Evolutionary conservation across 2,329 filamentous ascomycete genomes (phyloP), one percentile per base, ranked within the genome.

Genomic region (Clonostachys solani): DNA sequence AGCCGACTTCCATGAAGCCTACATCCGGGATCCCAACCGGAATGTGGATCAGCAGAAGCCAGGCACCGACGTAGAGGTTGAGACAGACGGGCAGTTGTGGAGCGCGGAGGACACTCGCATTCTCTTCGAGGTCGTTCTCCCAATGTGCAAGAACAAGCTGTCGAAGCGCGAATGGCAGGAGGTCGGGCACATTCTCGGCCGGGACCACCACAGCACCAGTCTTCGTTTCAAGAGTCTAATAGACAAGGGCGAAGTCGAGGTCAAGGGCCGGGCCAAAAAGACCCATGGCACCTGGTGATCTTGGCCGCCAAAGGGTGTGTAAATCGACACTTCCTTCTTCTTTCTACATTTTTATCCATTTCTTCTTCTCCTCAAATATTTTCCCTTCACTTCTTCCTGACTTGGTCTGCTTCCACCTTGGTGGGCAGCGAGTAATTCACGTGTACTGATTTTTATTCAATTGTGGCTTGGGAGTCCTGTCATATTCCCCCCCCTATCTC

Each of bases 111-210:
- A 86, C 51, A 83, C 86, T 60, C 72, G 80, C 48, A 71, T 84
- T 48, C 69, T 87, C 3, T 79, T 86, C n/a, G 81, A 86, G 63
- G 72, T 86, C 16, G 80, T 87, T 37, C 69, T 86, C 6, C 23
- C 23, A 8, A 29, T 29, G 23, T 81, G 84, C 60, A 86, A 86
- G 67, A 71, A 86, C 47, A 78, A 78, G 64, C 71, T 87, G 18
- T 77, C 75, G 54, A 84, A 81, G 63, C 72, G 74, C 44, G 81
- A 86, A 49, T 86, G 82, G 83, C 79, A 84, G 49, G 82, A 86
- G 59, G 86, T 82, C 61, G 83, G 82, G 40, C 72, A 80, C 49
- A 81, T 72, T 53, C 68, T 86, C 8, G 82, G 83, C 51, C 80
- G 77, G 56, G 80, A 84, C 63, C 70, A 78, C 45, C 68, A 73